Evolutionary conservation across 805 yeast genomes (phyloP), one percentile per base, ranked within the genome.

Genomic region (Candida sithepensis): DNA sequence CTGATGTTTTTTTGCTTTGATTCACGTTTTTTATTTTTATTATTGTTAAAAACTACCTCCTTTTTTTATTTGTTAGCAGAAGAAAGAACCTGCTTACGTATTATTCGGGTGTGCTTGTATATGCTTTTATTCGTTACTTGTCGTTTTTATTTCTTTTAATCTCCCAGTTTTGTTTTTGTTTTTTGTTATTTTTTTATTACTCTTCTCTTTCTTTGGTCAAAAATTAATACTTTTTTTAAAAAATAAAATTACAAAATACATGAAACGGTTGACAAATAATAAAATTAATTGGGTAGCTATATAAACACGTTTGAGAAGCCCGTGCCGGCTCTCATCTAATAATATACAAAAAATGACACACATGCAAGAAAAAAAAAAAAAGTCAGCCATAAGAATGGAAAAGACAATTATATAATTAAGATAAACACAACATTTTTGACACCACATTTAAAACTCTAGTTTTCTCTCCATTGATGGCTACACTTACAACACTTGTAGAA

Each of bases 401-500:
- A n/a, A 13, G 18, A 40, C 33, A 18, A 7, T n/a, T n/a, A n/a
- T n/a, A n/a, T n/a, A n/a, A n/a, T n/a, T n/a, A 40, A 24, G 16
- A 40, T 24, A 18, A 26, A 4, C 16, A 39, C 1, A 14, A 4
- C 30, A n/a, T 18, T 9, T 18, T 8, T 2, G 4, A 3, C 22
- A 26, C 8, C 9, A 24, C 28, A 24, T 7, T 10, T 10, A 24
- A 24, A 24, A 6, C 16, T 20, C 42, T 30, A 94, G 61, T 94
- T 94, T 60, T 94, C 99, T 70, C 96, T 85, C 99, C 99, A 94
- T 69, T 92, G 95, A 63, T 89, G 79, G 43, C 88, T 88, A 73
- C 99, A 94, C 53, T 81, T 84, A 33, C 90, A 90, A 72, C 99
- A 94, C 67, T 92, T 90, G 67, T 88, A 92, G 66, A 94, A 94